phyloP scores from a whole-genome alignment of 345 rosid species.

The Cardiospermum halicacabum region DNA sequence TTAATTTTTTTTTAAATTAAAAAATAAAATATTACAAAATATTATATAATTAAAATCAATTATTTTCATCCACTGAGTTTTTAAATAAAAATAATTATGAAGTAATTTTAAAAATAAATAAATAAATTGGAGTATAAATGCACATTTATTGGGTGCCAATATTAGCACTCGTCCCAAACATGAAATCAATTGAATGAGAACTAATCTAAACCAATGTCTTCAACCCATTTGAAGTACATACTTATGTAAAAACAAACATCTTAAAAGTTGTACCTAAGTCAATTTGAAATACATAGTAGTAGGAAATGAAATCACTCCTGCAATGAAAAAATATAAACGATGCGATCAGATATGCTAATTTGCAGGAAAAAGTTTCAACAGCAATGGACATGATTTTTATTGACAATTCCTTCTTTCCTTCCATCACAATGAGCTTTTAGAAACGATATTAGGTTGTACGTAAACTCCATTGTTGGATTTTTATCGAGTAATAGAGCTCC shows the following conservation, averaged over 20 bases:
- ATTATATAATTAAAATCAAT: no score
- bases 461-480: conserved; percentile 29
- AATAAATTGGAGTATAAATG: no score
- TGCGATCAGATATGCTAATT: conserved; percentile 28
- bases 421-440: conserved; percentile 36
- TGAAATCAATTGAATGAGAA: no score
- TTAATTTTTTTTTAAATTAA: no score
- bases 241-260: conserved; percentile 38
- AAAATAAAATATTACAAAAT: no score
- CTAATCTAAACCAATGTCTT: no score
- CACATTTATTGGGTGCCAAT: no score
- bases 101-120: no score
- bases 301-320: conserved; percentile 39
- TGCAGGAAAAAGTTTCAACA: conserved; percentile 34
- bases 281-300: conserved; percentile 44
- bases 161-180: no score
- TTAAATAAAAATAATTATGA: no score
- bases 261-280: no score
- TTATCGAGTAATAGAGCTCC: conserved; percentile 16
- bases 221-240: conserved; percentile 26
- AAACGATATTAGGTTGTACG: conserved; percentile 20
- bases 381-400: conserved; percentile 35
- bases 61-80: no score
- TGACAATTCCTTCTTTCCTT: conserved; percentile 35
- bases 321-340: conserved; percentile 29